Base-by-base conservation (phyloP, 2,329 filamentous ascomycete species). In the Shiraia bambusicola region DNA sequence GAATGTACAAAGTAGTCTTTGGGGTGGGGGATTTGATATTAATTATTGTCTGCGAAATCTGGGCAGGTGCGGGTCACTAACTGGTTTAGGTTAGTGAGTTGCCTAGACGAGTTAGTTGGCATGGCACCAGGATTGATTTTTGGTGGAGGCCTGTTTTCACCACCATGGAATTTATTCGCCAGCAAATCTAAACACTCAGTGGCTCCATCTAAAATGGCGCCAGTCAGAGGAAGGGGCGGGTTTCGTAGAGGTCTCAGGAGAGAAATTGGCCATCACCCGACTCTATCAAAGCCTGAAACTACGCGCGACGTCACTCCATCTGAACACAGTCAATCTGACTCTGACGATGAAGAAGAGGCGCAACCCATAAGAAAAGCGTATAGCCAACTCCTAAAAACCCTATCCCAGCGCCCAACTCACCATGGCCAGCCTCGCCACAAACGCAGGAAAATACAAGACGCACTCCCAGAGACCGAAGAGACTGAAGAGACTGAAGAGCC, bases 331-430 rank as follows among this genome's bases (percentile, higher is more conserved):
- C 37, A 48, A 11, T 48, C 51, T 28, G 58, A 61, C 12, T 42
- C 42, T 22, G 56, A 56, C 6, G 58, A 59, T 5, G 50, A 52
- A 9, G 49, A 57, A 34, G 53, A 58, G 29, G 55, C 53, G 11
- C 51, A 63, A 14, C 54, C 63, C 22, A 40, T 44, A 16, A 52
- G 61, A 4, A 68, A 66, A 42, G 75, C 80, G 8, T 85, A 84
- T 58, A 78, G 75, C 40, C 68, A 75, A 34, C 69, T 85, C 12
- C 67, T 85, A 12, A 75, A 80, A 47, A 72, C 81, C 2, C 72
- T 84, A 15, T 49, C 51, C 15, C 39, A 42, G 19, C 44, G 35
- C 48, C 72, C 75, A 41, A 57, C 19, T 22, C 73, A 37, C 56
- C 63, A 50, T 28, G 60, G 65, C 12, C 65, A 69, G 10, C 52